Evolutionary conservation across 768 basidiomycete genomes (phyloP).

Genomic region (Vararia minispora): DNA sequence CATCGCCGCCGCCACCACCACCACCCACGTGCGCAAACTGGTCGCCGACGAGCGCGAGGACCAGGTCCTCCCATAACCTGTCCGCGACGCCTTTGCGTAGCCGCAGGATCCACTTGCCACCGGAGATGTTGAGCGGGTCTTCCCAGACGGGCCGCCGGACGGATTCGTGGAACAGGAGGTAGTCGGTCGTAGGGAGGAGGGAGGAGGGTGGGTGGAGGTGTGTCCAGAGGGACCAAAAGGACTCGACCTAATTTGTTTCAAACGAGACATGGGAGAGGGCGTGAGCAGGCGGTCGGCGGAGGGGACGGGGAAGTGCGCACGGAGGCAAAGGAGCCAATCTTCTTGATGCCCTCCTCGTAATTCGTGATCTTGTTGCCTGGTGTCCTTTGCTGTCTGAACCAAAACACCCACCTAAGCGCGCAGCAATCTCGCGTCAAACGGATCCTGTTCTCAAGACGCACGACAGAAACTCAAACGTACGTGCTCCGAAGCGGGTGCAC

Average conservation of each 20-base stretch:
- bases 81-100: conserved; percentile 86
- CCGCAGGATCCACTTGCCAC: conserved; percentile 94
- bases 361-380: conserved; percentile 84
- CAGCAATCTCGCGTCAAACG: too few species aligned
- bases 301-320: conserved; percentile 29
- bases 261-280: not conserved
- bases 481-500: conserved; percentile 78
- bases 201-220: conserved; percentile 81
- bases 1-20: conserved; percentile 19
- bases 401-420: conserved; percentile 69
- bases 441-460: too few species aligned
- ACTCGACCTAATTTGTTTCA: conserved; percentile 56
- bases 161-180: conserved; percentile 81
- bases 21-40: conserved; percentile 65
- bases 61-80: conserved; percentile 83
- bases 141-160: conserved; percentile 93
- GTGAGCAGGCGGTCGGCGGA: not conserved
- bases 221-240: conserved; percentile 91
- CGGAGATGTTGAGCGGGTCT: conserved; percentile 76
- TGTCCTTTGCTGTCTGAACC: conserved; percentile 84
- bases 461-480: too few species aligned
- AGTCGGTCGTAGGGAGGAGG: conserved; percentile 84
- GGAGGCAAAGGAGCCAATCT: conserved; percentile 81
- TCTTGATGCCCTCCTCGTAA: conserved; percentile 94
- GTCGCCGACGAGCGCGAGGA: conserved; percentile 82